Evolutionary conservation across 306 rosid species (phyloP), one percentile per base, ranked within the genome.

Genomic region (Astragalus glycyphyllos): DNA sequence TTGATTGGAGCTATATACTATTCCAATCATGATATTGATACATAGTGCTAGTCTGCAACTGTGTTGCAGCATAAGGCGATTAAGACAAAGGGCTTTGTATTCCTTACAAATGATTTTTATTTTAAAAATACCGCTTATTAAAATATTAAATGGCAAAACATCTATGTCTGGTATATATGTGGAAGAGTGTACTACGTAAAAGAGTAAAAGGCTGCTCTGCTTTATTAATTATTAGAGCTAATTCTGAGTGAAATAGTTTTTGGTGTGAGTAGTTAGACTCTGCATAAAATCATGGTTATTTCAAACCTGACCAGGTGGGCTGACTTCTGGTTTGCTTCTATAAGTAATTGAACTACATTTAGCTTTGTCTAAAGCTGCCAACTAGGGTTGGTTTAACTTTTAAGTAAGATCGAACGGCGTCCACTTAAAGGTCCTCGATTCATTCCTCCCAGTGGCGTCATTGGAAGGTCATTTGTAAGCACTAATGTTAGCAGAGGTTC

Each of bases 71-170:
- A 40, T 62, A 32, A 42, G 29, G 16, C 20, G 26, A 60, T 65
- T 34, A 54, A 44, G 31, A 15, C 45, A 53, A 23, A 60, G 55
- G 76, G 31, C 41, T 77, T 61, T n/a, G n/a, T n/a, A n/a, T 17
- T n/a, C n/a, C n/a, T n/a, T n/a, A n/a, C n/a, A n/a, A n/a, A n/a
- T n/a, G n/a, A n/a, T n/a, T n/a, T n/a, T n/a, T n/a, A n/a, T n/a
- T n/a, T n/a, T n/a, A n/a, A n/a, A n/a, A n/a, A n/a, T n/a, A n/a
- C n/a, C n/a, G n/a, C n/a, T n/a, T n/a, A n/a, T n/a, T n/a, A n/a
- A n/a, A n/a, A n/a, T n/a, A n/a, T n/a, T n/a, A n/a, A n/a, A n/a
- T n/a, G n/a, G n/a, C n/a, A n/a, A n/a, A n/a, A n/a, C n/a, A n/a
- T n/a, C n/a, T n/a, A n/a, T n/a, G n/a, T n/a, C n/a, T n/a, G n/a